Percentiles rank a stretch among this genome's conserved stretches.
Evolutionary conservation across 768 basidiomycete genomes (phyloP).

Genomic region (Collybiopsis luxurians): DNA sequence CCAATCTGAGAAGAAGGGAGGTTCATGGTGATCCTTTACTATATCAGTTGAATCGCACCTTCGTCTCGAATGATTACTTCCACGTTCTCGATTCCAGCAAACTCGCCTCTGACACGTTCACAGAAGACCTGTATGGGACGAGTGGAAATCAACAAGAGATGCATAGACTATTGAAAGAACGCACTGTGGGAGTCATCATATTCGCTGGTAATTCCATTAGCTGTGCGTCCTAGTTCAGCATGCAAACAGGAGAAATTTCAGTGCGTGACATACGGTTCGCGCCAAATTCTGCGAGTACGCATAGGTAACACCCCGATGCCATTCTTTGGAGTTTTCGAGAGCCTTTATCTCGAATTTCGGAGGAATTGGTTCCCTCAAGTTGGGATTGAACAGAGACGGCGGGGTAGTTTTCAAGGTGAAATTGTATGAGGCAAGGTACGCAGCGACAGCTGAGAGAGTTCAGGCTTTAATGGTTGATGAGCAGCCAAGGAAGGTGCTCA

Average conservation of each 20-base stretch:
- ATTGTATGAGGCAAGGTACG: constrained; percentile 70
- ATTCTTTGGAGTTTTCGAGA: constrained; percentile 47
- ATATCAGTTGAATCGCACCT: constrained; percentile 37
- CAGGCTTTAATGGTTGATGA: background rate
- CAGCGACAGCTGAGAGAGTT: constrained; percentile 73
- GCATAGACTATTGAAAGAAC: background rate
- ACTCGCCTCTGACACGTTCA: constrained; percentile 66
- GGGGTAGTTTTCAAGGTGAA: constrained; percentile 78
- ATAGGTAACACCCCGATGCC: constrained; percentile 73
- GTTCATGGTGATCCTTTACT: background rate
- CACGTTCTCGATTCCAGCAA: constrained; percentile 63
- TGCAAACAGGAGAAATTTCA: background rate
- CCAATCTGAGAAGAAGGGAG: constrained; percentile 52
- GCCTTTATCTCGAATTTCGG: constrained; percentile 50
- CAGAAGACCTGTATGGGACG: constrained; percentile 51
- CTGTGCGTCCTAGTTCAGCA: constrained; percentile 31
- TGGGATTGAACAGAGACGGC: constrained; percentile 63
- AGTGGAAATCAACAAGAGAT: background rate
- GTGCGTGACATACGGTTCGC: constrained; percentile 53
- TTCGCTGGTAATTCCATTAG: constrained; percentile 86
- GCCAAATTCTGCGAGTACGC: constrained; percentile 80
- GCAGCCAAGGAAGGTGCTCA: constrained; percentile 24
- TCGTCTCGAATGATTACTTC: constrained; percentile 71
- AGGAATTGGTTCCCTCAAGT: constrained; percentile 46
- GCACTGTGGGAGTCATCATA: constrained; percentile 78